phyloP scores from a whole-genome alignment of 495 filamentous ascomycete species.

The Stereocaulon alpinum region DNA sequence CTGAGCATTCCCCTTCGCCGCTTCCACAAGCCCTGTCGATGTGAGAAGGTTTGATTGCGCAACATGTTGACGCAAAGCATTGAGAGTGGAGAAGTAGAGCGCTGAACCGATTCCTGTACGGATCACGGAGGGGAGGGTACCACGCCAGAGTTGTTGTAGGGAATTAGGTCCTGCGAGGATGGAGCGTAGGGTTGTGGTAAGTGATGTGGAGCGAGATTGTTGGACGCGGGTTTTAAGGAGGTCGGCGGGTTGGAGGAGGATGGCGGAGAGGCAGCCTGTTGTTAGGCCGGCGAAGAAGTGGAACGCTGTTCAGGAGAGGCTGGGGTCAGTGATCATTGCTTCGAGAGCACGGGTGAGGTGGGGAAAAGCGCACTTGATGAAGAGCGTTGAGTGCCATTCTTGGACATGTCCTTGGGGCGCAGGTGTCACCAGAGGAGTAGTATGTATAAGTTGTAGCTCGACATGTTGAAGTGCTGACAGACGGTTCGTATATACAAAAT shows the following conservation, averaged over 20 bases:
- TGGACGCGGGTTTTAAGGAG: conserved; percentile 94
- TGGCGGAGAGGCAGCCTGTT: conserved; percentile 70
- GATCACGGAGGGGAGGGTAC: conserved; percentile 80
- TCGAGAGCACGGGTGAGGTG: neutral
- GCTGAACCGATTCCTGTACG: conserved; percentile 89
- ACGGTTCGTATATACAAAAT: neutral
- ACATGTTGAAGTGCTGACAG: neutral
- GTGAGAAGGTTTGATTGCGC: conserved; percentile 39
- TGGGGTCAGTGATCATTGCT: neutral
- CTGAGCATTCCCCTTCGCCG: neutral
- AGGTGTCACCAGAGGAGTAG: neutral
- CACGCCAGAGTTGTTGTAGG: conserved; percentile 79
- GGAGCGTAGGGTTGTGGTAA: conserved; percentile 57
- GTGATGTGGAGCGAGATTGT: conserved; percentile 55
- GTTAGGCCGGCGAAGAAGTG: conserved; percentile 77
- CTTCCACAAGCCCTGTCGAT: conserved; percentile 18
- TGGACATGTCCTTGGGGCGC: conserved; percentile 15
- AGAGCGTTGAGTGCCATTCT: conserved; percentile 12
- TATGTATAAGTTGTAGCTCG: neutral
- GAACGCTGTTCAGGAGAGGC: conserved; percentile 34
- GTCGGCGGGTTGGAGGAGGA: conserved; percentile 90
- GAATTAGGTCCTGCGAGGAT: conserved; percentile 53
- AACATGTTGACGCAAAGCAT: conserved; percentile 64
- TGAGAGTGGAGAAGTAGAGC: conserved; percentile 86
- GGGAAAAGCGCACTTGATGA: conserved; percentile 6